phyloP scores from a whole-genome alignment of 176 grass and related monocot genomes.

The Ensete ventricosum region DNA sequence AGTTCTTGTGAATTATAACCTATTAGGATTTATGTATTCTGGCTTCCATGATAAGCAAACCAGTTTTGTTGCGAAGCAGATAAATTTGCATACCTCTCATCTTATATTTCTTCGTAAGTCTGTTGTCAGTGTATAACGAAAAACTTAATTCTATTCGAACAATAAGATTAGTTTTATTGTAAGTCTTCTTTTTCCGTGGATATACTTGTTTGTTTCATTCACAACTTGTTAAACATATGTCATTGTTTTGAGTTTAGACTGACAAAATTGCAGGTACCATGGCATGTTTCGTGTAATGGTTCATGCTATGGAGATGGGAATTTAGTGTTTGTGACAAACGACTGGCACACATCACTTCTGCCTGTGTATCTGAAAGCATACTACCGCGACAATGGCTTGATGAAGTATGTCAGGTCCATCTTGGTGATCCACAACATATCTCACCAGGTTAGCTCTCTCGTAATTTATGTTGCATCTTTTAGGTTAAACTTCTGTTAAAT shows the following conservation, averaged over 20 bases:
- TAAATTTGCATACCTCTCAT: too few relatives aligned
- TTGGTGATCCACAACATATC: constrained; percentile 92
- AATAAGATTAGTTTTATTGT: too few relatives aligned
- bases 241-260: not conserved
- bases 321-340: constrained; percentile 78
- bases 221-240: not conserved
- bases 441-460: constrained; percentile 54
- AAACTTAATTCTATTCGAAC: too few relatives aligned
- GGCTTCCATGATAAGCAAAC: too few relatives aligned
- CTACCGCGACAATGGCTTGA: constrained; percentile 84
- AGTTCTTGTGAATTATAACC: too few relatives aligned
- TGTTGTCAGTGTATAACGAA: too few relatives aligned
- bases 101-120: too few relatives aligned
- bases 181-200: too few relatives aligned
- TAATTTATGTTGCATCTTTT: not conserved
- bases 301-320: constrained; percentile 75
- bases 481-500: not conserved
- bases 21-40: too few relatives aligned
- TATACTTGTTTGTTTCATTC: not conserved
- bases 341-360: constrained; percentile 87
- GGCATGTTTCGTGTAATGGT: constrained; percentile 62
- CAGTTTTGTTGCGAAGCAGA: too few relatives aligned
- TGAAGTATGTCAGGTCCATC: constrained; percentile 66
- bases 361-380: constrained; percentile 85
- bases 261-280: constrained; percentile 47